Evolutionary conservation across 225 moss, liverwort and hornwort genomes (phyloP).

Genomic region (Physcomitrellopsis africana): DNA sequence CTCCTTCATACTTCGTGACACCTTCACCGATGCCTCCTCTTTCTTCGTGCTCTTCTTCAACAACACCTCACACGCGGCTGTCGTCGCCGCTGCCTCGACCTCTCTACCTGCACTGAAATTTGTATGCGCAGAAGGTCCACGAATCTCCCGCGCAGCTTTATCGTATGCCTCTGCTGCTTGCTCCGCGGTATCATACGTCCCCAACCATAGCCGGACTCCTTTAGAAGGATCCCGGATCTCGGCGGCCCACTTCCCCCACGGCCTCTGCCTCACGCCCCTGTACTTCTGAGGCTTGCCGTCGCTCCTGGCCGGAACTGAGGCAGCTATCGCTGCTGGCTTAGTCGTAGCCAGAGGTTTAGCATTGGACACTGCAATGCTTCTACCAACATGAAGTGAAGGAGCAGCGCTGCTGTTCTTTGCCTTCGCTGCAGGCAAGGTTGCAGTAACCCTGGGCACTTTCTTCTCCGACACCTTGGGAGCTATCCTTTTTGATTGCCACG

Average conservation of each 20-base stretch:
- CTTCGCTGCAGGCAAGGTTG: background rate
- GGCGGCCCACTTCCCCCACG: conserved; percentile 66
- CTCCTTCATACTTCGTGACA: background rate
- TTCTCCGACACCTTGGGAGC: conserved; percentile 28
- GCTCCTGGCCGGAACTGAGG: background rate
- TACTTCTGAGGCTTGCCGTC: conserved; percentile 46
- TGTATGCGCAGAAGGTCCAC: conserved; percentile 52
- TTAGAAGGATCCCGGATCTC: conserved; percentile 65
- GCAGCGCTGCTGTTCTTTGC: no score
- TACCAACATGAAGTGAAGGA: no score
- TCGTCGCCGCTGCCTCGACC: background rate
- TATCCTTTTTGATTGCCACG: conserved; percentile 37
- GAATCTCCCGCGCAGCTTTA: conserved; percentile 51
- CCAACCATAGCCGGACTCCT: conserved; percentile 57
- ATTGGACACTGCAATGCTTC: background rate
- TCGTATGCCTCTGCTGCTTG: conserved; percentile 60
- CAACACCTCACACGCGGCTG: background rate
- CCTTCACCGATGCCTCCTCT: background rate
- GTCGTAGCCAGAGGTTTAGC: conserved; percentile 8
- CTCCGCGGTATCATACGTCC: conserved; percentile 61
- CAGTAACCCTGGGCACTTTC: conserved; percentile 35
- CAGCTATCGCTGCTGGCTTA: background rate
- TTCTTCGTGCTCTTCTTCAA: conserved; percentile 21
- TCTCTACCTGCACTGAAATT: conserved; percentile 34
- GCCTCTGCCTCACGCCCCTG: conserved; percentile 58